phyloP scores from a whole-genome alignment of 2,329 filamentous ascomycete species.

The Verticillium nonalfalfae region DNA sequence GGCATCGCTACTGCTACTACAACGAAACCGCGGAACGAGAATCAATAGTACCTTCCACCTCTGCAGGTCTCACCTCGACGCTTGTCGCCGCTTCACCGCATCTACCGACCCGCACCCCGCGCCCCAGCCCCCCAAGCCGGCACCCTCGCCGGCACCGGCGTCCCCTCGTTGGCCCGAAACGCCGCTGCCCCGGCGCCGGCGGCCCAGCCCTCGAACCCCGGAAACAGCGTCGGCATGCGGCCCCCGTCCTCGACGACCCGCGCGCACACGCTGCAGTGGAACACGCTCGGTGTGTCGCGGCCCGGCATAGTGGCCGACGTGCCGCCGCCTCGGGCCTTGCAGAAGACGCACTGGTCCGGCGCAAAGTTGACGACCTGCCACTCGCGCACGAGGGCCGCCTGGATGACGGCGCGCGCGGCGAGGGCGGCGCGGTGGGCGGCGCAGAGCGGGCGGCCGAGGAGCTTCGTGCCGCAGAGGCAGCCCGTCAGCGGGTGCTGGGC shows the following conservation, averaged over 20 bases:
- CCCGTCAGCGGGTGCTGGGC: conserved; percentile 22
- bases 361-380: conserved; percentile 19
- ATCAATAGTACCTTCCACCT: too few relatives aligned
- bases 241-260: neutral
- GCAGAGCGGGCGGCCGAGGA: conserved; percentile 25
- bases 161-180: neutral
- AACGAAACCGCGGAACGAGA: too few relatives aligned
- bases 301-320: conserved; percentile 18
- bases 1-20: too few relatives aligned
- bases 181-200: neutral
- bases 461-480: conserved; percentile 28
- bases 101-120: neutral
- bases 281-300: neutral
- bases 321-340: conserved; percentile 11
- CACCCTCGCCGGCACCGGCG: neutral
- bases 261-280: neutral
- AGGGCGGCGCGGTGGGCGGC: conserved; percentile 24
- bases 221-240: neutral
- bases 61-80: too few relatives aligned
- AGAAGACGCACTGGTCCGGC: conserved; percentile 22
- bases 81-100: too few relatives aligned
- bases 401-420: conserved; percentile 15
- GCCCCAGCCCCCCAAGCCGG: neutral
- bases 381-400: conserved; percentile 15
- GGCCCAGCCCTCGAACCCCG: neutral